Percentiles rank a stretch among this genome's conserved stretches.
Evolutionary conservation across 768 basidiomycete species (phyloP).

Genomic region (Amanita polypyramis): DNA sequence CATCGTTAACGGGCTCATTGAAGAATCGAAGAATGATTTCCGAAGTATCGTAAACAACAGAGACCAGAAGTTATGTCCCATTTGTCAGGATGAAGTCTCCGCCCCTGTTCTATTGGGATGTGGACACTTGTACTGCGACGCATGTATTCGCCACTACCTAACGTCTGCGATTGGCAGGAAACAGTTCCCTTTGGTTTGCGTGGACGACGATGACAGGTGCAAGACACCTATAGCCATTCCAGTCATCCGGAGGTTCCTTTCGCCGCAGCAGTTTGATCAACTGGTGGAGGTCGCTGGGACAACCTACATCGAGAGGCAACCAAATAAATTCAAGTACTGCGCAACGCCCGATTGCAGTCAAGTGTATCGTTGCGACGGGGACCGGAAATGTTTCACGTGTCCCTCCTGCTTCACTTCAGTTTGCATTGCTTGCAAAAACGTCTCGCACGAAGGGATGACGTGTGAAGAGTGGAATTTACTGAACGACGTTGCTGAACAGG

Average conservation of each 20-base stretch:
- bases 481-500: slow-evolving; percentile 28
- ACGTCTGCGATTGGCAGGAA: background rate
- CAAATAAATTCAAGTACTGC: slow-evolving; percentile 38
- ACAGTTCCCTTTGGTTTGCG: slow-evolving; percentile 3
- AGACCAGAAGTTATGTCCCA: background rate
- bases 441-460: slow-evolving; percentile 40
- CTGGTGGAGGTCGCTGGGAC: slow-evolving; percentile 34
- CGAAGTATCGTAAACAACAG: background rate
- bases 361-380: slow-evolving; percentile 24
- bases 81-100: background rate
- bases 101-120: background rate
- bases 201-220: background rate
- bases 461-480: slow-evolving; percentile 28
- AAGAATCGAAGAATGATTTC: slow-evolving; percentile 20
- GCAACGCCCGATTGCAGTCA: slow-evolving; percentile 45
- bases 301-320: slow-evolving; percentile 30
- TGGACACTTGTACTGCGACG: slow-evolving; percentile 2
- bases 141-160: slow-evolving; percentile 3
- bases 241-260: slow-evolving; percentile 26
- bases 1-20: slow-evolving; percentile 31
- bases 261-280: slow-evolving; percentile 27
- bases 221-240: slow-evolving; percentile 25
- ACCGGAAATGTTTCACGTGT: slow-evolving; percentile 26
- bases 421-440: slow-evolving; percentile 38
- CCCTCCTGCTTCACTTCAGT: slow-evolving; percentile 41